Percentiles rank a stretch among this genome's conserved stretches.
Conservation (phyloP, 2,329 filamentous ascomycete genomes). For the Colletotrichum sublineola region DNA sequence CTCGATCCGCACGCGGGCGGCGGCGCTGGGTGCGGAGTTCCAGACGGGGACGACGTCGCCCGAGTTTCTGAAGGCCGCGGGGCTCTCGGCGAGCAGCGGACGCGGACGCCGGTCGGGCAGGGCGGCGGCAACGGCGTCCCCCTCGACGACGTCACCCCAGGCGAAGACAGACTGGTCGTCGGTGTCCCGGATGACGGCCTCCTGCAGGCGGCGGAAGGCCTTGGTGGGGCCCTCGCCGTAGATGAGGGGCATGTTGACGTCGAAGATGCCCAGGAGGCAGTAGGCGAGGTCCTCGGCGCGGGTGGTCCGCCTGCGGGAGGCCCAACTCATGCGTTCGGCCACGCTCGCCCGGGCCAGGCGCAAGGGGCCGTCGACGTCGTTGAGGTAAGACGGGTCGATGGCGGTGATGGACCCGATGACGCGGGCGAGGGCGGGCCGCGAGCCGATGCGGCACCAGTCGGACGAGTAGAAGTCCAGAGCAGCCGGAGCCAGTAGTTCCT, state of each 20-base stretch:
- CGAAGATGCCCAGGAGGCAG: conserved; percentile 48
- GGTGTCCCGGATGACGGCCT: neutral
- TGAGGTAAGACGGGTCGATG: neutral
- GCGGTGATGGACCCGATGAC: neutral
- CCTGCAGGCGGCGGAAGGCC: conserved; percentile 44
- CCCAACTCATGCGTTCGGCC: conserved; percentile 48
- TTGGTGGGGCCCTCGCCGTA: conserved; percentile 46
- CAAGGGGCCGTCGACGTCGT: neutral
- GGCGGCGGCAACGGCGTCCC: no score
- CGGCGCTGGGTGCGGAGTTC: neutral
- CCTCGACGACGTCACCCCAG: neutral
- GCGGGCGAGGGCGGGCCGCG: neutral
- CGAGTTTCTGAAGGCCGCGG: neutral
- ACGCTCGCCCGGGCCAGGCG: conserved; percentile 41
- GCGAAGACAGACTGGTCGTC: conserved; percentile 15
- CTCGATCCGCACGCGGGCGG: neutral
- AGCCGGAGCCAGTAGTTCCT: conserved; percentile 7
- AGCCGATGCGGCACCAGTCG: neutral
- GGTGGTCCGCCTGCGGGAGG: conserved; percentile 43
- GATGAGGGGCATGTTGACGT: conserved; percentile 46
- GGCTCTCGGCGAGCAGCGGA: neutral
- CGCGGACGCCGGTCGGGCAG: neutral
- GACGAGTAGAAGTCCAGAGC: conserved; percentile 2
- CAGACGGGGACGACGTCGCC: neutral
- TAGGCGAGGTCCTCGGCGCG: conserved; percentile 47